Evolutionary conservation across 148 eudicot species (phyloP).

Genomic region (Polygonum aviculare): DNA sequence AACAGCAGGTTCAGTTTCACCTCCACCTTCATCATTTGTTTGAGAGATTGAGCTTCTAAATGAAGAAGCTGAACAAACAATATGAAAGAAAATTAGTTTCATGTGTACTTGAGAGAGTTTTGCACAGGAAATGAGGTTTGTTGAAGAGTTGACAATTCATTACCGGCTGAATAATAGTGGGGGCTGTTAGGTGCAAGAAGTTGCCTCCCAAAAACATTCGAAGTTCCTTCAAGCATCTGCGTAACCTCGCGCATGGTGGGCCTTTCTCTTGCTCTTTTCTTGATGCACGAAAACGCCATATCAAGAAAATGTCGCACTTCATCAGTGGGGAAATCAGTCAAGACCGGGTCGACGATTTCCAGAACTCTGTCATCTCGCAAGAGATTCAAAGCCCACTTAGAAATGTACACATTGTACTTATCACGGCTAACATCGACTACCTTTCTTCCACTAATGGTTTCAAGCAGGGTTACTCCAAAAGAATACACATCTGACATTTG

Average conservation of each 20-base stretch:
- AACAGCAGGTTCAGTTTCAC: too few relatives aligned
- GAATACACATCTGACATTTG: not conserved
- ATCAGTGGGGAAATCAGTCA: not conserved
- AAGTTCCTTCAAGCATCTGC: not conserved
- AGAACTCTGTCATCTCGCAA: not conserved
- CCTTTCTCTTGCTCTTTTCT: not conserved
- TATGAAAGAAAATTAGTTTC: too few relatives aligned
- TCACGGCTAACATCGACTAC: too few relatives aligned
- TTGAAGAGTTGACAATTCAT: too few relatives aligned
- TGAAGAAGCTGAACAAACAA: not conserved
- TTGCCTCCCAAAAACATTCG: not conserved
- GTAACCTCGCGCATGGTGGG: not conserved
- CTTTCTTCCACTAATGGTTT: not conserved
- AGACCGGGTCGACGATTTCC: not conserved
- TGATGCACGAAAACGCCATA: not conserved
- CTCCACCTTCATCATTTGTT: not conserved
- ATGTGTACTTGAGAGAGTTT: too few relatives aligned
- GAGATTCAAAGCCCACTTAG: not conserved
- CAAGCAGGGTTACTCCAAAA: not conserved
- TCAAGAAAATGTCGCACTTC: not conserved
- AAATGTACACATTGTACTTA: not conserved
- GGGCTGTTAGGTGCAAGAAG: not conserved
- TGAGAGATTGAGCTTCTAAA: not conserved
- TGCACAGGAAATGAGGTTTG: too few relatives aligned
- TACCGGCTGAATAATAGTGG: not conserved